Evolutionary conservation across 2,329 filamentous ascomycete genomes (phyloP).

Genomic region (Alternaria incomplexa): DNA sequence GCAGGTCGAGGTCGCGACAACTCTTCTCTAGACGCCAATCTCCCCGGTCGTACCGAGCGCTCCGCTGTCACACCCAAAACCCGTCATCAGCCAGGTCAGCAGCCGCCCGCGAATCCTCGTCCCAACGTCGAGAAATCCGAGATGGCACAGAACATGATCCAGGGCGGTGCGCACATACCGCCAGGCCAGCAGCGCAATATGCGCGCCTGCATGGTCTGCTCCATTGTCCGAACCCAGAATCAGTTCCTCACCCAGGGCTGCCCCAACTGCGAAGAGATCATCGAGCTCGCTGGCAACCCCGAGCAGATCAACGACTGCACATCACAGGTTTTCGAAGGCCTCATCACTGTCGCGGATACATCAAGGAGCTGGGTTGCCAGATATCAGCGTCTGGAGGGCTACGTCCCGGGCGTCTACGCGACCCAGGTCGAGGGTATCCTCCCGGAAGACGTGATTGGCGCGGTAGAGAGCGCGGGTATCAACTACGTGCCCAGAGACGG

Average conservation of each 20-base stretch:
- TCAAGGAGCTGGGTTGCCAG: conserved; percentile 90
- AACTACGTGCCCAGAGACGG: conserved; percentile 62
- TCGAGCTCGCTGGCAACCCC: conserved; percentile 77
- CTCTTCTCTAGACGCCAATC: conserved; percentile 7
- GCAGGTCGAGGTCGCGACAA: background rate
- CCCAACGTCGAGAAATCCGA: background rate
- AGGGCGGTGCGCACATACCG: conserved; percentile 67
- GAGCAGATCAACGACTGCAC: conserved; percentile 93
- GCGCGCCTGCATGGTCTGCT: conserved; percentile 98
- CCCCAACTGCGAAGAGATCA: conserved; percentile 94
- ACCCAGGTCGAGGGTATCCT: conserved; percentile 88
- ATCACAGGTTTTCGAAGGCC: conserved; percentile 91
- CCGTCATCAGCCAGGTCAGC: background rate
- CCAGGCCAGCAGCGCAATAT: conserved; percentile 81
- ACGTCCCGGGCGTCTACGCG: conserved; percentile 89
- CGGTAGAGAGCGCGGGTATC: conserved; percentile 64
- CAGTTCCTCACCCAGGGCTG: conserved; percentile 88
- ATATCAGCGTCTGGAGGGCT: conserved; percentile 90
- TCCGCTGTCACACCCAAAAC: background rate
- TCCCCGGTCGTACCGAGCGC: background rate
- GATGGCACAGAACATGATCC: conserved; percentile 39
- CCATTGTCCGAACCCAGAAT: conserved; percentile 82
- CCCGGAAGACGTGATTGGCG: conserved; percentile 62
- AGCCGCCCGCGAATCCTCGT: background rate
- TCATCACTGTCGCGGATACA: conserved; percentile 87